Evolutionary conservation across 192 early-diverging fungal genomes (phyloP).

Genomic region (Coemansia pectinata): DNA sequence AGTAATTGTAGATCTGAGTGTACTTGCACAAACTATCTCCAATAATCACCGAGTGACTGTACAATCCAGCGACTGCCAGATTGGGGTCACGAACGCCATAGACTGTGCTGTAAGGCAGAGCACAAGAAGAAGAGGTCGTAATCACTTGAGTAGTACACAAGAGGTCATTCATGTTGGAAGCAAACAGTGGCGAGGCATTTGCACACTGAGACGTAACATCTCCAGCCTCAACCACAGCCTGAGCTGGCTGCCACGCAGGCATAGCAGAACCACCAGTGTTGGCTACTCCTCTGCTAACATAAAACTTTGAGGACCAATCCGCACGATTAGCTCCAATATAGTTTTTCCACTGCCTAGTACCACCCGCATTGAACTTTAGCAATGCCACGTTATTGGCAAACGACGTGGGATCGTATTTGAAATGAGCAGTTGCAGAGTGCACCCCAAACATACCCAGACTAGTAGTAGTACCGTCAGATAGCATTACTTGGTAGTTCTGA

Average conservation of each 20-base stretch:
- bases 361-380: conserved; percentile 19
- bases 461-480: conserved; percentile 19
- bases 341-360: conserved; percentile 23
- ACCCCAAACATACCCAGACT: conserved; percentile 23
- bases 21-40: conserved; percentile 32
- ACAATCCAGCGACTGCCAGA: conserved; percentile 38
- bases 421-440: conserved; percentile 18
- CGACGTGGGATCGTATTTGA: conserved; percentile 26
- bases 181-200: conserved; percentile 21
- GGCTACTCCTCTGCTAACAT: conserved; percentile 6
- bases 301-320: conserved; percentile 38
- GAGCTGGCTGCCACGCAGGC: not conserved
- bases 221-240: conserved; percentile 8
- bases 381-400: conserved; percentile 50
- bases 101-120: conserved; percentile 27
- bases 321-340: conserved; percentile 43
- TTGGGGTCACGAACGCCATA: conserved; percentile 34
- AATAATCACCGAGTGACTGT: conserved; percentile 46
- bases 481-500: conserved; percentile 28
- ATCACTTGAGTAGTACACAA: conserved; percentile 26
- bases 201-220: conserved; percentile 18
- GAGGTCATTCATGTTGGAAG: conserved; percentile 31
- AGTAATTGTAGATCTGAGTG: conserved; percentile 34
- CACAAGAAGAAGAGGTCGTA: conserved; percentile 14
- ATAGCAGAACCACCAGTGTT: not conserved